phyloP scores from a whole-genome alignment of 371 early-diverging fungal genomes.

The Dentiscutata heterogama region DNA sequence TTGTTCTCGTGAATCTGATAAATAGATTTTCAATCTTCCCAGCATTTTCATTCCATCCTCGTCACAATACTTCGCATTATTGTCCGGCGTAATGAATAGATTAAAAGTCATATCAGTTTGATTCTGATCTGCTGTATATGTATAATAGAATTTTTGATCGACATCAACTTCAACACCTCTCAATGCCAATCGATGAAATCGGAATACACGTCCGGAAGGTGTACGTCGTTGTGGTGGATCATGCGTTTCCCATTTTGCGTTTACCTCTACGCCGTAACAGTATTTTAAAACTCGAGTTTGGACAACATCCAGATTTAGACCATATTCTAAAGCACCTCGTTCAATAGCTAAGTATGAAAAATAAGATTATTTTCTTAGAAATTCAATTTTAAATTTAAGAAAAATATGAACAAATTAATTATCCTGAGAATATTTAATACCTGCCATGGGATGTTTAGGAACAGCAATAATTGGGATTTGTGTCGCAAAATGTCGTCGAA shows the following conservation, averaged over 20 bases:
- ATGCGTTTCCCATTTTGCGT: constrained; percentile 32
- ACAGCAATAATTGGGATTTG: constrained; percentile 48
- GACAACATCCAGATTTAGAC: constrained; percentile 35
- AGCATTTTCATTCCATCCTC: constrained; percentile 42
- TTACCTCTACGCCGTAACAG: constrained; percentile 42
- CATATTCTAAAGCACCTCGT: constrained; percentile 49
- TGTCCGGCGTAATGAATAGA: constrained; percentile 37
- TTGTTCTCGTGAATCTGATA: constrained; percentile 9
- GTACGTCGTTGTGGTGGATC: constrained; percentile 45
- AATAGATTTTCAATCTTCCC: constrained; percentile 39
- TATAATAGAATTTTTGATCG: constrained; percentile 40
- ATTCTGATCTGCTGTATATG: constrained; percentile 25
- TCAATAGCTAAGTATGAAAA: constrained; percentile 45
- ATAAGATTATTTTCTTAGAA: too few species aligned
- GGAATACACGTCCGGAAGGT: constrained; percentile 30
- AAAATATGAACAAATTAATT: too few species aligned
- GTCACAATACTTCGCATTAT: constrained; percentile 40
- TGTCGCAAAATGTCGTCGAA: constrained; percentile 47
- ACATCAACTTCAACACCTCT: constrained; percentile 37
- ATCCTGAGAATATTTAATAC: too few species aligned
- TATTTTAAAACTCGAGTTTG: constrained; percentile 41
- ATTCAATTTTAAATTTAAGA: too few species aligned
- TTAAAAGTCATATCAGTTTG: constrained; percentile 44
- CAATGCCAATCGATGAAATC: constrained; percentile 34
- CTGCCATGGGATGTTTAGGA: constrained; percentile 52